Conservation (phyloP, 2,329 filamentous ascomycete species). For the Xylariaceae sp. region DNA sequence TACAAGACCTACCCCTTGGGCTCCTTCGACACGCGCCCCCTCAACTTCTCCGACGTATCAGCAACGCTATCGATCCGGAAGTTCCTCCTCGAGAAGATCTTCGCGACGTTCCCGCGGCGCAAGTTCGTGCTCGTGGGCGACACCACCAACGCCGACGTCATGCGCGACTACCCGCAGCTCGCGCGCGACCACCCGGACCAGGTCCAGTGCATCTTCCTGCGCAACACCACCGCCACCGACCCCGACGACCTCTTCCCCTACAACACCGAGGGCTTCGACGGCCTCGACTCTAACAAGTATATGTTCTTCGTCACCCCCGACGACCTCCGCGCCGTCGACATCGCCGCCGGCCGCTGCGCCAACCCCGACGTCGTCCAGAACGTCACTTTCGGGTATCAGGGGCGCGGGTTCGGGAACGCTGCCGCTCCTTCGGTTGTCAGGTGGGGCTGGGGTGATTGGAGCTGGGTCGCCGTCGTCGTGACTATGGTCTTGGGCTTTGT, state of each 20-base stretch:
- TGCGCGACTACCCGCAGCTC: conserved; percentile 65
- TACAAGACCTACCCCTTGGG: conserved; percentile 77
- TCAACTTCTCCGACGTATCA: conserved; percentile 78
- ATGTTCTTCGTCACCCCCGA: conserved; percentile 80
- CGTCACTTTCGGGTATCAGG: conserved; percentile 70
- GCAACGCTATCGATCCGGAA: conserved; percentile 73
- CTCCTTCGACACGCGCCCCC: conserved; percentile 75
- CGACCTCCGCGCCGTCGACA: conserved; percentile 67
- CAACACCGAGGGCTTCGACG: conserved; percentile 71
- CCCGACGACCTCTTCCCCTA: conserved; percentile 71
- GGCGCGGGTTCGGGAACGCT: conserved; percentile 48
- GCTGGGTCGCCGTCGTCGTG: conserved; percentile 14
- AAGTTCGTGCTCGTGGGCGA: conserved; percentile 78
- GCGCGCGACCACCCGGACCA: conserved; percentile 68
- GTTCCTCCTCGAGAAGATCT: conserved; percentile 70
- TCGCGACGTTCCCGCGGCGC: conserved; percentile 73
- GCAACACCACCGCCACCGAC: conserved; percentile 75
- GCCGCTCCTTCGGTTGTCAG: conserved; percentile 20
- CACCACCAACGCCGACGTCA: conserved; percentile 76
- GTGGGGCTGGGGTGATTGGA: conserved; percentile 12
- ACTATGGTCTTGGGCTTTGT: conserved; percentile 7
- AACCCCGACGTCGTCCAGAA: conserved; percentile 69
- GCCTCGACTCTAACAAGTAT: conserved; percentile 66
- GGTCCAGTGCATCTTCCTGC: conserved; percentile 76
- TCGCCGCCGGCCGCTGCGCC: conserved; percentile 68